Evolutionary conservation across 495 filamentous ascomycete species (phyloP).

Genomic region (Recurvomyces mirabilis): DNA sequence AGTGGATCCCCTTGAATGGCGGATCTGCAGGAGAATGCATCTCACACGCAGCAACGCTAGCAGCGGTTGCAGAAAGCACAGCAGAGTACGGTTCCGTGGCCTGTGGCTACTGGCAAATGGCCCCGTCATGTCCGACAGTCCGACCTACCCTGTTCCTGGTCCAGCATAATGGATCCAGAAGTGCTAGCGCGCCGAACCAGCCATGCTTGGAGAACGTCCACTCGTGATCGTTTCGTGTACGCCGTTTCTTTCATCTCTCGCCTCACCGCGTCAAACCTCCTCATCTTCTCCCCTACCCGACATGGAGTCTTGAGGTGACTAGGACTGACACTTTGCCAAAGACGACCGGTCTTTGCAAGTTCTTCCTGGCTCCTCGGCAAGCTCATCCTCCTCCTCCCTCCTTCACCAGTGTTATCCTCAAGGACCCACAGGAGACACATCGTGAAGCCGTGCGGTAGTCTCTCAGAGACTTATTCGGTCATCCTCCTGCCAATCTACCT

Average conservation of each 20-base stretch:
- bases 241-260: conserved; percentile 10
- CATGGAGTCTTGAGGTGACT: conserved; percentile 17
- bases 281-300: conserved; percentile 9
- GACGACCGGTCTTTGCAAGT: conserved; percentile 12
- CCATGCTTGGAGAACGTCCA: conserved; percentile 3
- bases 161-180: too few species aligned
- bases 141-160: too few species aligned
- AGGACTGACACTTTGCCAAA: conserved; percentile 15
- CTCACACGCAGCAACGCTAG: neutral
- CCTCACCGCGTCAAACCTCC: conserved; percentile 5
- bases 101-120: too few species aligned
- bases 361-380: conserved; percentile 10
- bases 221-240: conserved; percentile 2
- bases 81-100: too few species aligned
- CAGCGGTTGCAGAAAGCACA: neutral
- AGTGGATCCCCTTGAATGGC: too few species aligned
- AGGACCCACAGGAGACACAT: conserved; percentile 2
- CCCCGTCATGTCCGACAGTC: too few species aligned
- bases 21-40: neutral
- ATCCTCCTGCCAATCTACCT: neutral
- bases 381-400: conserved; percentile 1
- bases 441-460: conserved; percentile 10
- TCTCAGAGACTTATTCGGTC: conserved; percentile 2
- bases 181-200: conserved; percentile 6
- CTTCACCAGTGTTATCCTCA: neutral